Percentiles rank a stretch among this genome's conserved stretches.
phyloP scores from a whole-genome alignment of 495 filamentous ascomycete species.

The Hyaloscypha variabilis region DNA sequence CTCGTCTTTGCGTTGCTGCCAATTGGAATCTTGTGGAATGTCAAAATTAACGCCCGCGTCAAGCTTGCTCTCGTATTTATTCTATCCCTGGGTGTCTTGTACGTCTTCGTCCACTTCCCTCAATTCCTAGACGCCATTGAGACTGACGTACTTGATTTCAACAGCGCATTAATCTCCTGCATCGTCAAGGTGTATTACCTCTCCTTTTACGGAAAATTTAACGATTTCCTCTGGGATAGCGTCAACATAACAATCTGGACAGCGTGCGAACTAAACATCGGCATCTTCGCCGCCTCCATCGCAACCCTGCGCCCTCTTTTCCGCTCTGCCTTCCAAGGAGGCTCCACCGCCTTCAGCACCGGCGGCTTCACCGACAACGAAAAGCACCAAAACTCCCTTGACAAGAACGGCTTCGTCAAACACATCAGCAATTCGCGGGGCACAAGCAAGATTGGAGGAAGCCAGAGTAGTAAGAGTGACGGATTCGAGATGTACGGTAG shows the following conservation, averaged over 20 bases:
- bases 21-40: slow-evolving; percentile 47
- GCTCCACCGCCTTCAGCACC: background rate
- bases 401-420: slow-evolving; percentile 19
- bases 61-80: slow-evolving; percentile 45
- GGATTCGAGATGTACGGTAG: slow-evolving; percentile 22
- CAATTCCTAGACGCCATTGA: slow-evolving; percentile 3
- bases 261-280: slow-evolving; percentile 22
- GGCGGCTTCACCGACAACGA: background rate
- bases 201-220: slow-evolving; percentile 38
- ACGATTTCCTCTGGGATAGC: slow-evolving; percentile 51
- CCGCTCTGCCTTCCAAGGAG: slow-evolving; percentile 11
- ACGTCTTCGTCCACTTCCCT: slow-evolving; percentile 12
- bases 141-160: background rate
- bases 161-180: slow-evolving; percentile 46
- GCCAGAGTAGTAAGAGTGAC: slow-evolving; percentile 2
- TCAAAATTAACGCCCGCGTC: slow-evolving; percentile 44
- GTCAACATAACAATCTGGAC: slow-evolving; percentile 39
- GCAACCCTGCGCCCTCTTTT: slow-evolving; percentile 19
- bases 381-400: background rate
- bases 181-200: slow-evolving; percentile 48
- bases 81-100: slow-evolving; percentile 49
- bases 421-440: slow-evolving; percentile 13
- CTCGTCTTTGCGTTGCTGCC: slow-evolving; percentile 46
- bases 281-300: slow-evolving; percentile 24
- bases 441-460: slow-evolving; percentile 3